These are phyloP conservation scores for Talaromyces islandicus DNA, from an alignment of 2,329 filamentous ascomycete genomes.

Conservation along the genomic window DNA sequence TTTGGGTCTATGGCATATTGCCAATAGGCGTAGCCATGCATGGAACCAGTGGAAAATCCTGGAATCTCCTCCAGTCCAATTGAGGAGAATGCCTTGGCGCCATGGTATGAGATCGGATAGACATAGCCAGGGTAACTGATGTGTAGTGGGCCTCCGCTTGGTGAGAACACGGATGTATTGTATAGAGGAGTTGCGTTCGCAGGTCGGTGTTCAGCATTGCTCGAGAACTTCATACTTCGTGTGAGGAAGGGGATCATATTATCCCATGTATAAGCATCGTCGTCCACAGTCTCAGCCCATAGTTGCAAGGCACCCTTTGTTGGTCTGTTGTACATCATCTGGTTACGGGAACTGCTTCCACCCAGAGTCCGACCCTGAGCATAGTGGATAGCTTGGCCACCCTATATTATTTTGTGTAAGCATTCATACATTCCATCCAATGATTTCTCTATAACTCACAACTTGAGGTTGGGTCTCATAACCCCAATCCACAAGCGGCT, in stretches of 20 bases:
- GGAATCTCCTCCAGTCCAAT: slow-evolving; percentile 22
- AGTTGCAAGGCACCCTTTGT: slow-evolving; percentile 23
- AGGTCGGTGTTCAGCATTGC: not conserved
- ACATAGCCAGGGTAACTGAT: slow-evolving; percentile 24
- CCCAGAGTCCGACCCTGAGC: slow-evolving; percentile 18
- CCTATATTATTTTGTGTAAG: not conserved
- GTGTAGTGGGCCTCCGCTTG: slow-evolving; percentile 22
- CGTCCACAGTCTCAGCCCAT: slow-evolving; percentile 32
- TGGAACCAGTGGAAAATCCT: slow-evolving; percentile 22
- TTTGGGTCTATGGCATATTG: slow-evolving; percentile 25
- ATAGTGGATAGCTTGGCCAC: slow-evolving; percentile 15
- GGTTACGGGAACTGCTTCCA: slow-evolving; percentile 16
- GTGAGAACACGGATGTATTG: slow-evolving; percentile 13
- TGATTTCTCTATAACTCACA: not conserved
- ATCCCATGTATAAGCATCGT: slow-evolving; percentile 26
- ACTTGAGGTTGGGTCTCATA: slow-evolving; percentile 19
- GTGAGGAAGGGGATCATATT: slow-evolving; percentile 23
- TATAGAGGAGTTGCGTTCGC: slow-evolving; percentile 20
- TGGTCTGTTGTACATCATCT: slow-evolving; percentile 20
- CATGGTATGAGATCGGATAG: slow-evolving; percentile 21
- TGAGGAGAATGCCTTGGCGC: slow-evolving; percentile 15
- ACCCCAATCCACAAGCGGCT: slow-evolving; percentile 20
- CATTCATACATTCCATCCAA: too few relatives aligned
- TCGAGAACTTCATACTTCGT: slow-evolving; percentile 19
- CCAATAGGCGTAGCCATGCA: slow-evolving; percentile 17